These are phyloP conservation scores for Leccinum incarnatum DNA, from an alignment of 768 basidiomycete genomes.

Conservation along the genomic window DNA sequence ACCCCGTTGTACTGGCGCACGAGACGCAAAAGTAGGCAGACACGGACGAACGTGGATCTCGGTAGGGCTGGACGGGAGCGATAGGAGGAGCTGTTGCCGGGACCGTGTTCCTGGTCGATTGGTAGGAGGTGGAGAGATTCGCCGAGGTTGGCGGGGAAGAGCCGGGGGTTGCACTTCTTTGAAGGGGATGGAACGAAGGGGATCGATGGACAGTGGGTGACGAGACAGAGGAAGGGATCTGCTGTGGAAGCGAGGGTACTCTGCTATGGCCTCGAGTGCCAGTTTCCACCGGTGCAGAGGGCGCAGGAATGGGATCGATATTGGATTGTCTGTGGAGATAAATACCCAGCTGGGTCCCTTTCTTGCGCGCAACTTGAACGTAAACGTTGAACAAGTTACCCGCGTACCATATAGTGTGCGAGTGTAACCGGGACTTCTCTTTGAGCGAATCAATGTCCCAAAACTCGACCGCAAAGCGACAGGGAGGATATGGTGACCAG, in stretches of 20 bases:
- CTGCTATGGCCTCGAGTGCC: conserved; percentile 27
- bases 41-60: conserved; percentile 68
- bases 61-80: conserved; percentile 64
- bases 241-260: conserved; percentile 31
- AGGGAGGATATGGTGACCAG: conserved; percentile 78
- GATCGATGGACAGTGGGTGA: conserved; percentile 39
- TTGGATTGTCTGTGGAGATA: conserved; percentile 86
- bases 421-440: conserved; percentile 82
- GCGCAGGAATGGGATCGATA: conserved; percentile 72
- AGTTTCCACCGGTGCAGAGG: conserved; percentile 53
- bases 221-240: conserved; percentile 26
- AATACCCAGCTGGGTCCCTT: conserved; percentile 76
- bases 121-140: conserved; percentile 18
- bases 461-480: conserved; percentile 86
- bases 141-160: conserved; percentile 26
- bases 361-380: conserved; percentile 85
- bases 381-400: conserved; percentile 89
- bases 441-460: conserved; percentile 80
- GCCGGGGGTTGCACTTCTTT: conserved; percentile 42
- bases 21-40: conserved; percentile 82
- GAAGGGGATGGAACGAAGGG: conserved; percentile 45
- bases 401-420: conserved; percentile 86
- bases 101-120: conserved; percentile 20
- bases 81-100: conserved; percentile 45
- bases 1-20: conserved; percentile 78